A percentile compares a stretch with the other conserved stretches of the same genome.
These are phyloP conservation scores for Entelexis sorbosivorans DNA, from an alignment of 1,139 yeast genomes.

Conservation along the genomic window DNA sequence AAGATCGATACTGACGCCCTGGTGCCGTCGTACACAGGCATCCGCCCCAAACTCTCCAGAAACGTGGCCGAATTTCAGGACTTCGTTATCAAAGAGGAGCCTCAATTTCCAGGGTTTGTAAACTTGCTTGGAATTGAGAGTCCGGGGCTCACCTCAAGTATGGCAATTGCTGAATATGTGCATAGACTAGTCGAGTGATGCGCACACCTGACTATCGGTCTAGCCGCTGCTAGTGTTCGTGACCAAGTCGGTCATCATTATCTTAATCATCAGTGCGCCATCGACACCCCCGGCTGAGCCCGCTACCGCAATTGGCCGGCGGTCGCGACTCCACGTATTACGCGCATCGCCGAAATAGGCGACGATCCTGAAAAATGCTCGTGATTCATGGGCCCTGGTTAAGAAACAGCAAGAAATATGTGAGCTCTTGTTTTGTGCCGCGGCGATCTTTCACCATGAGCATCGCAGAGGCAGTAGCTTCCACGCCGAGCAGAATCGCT, in stretches of 20 bases:
- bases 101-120: conserved; percentile 52
- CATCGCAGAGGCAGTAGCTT: background rate
- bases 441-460: background rate
- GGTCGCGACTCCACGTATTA: background rate
- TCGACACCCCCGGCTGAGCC: background rate
- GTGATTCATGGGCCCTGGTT: background rate
- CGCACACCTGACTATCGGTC: too few species aligned
- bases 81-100: conserved; percentile 55
- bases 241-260: too few species aligned
- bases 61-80: conserved; percentile 51
- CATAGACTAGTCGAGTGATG: conserved; percentile 26
- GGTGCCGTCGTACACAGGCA: conserved; percentile 65
- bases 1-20: conserved; percentile 42
- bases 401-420: background rate
- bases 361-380: background rate
- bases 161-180: conserved; percentile 75
- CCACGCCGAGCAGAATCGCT: conserved; percentile 7
- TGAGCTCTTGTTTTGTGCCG: background rate
- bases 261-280: background rate
- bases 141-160: conserved; percentile 73
- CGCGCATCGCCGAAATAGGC: background rate
- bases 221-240: too few species aligned
- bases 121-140: conserved; percentile 77
- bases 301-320: background rate
- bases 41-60: conserved; percentile 56